Percentiles rank a stretch among this genome's conserved stretches.
These are phyloP conservation scores for Wickerhamiella qilinensis DNA, from an alignment of 805 yeast species.

Conservation along the genomic window DNA sequence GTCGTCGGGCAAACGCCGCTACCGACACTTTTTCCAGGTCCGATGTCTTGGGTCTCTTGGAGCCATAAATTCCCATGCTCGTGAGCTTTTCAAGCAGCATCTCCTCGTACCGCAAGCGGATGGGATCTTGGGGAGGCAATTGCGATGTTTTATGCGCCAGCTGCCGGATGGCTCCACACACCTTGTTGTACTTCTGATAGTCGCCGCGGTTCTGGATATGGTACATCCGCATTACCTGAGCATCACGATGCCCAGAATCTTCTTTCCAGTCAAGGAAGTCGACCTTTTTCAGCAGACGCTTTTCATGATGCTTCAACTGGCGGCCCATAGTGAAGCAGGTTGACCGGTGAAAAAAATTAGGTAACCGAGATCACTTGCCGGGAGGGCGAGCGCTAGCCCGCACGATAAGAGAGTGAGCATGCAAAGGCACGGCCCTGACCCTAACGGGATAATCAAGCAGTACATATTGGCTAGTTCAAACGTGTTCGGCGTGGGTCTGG, in stretches of 20 bases:
- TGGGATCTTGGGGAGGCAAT: constrained; percentile 75
- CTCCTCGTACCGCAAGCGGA: constrained; percentile 77
- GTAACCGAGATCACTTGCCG: too few species aligned
- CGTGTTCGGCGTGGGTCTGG: too few species aligned
- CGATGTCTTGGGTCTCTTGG: constrained; percentile 61
- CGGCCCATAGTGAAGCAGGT: constrained; percentile 23
- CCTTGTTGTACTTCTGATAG: constrained; percentile 80
- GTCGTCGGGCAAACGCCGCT: constrained; percentile 77
- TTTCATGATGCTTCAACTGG: constrained; percentile 85
- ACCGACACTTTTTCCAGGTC: constrained; percentile 88
- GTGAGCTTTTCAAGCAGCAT: constrained; percentile 73
- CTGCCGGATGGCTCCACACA: constrained; percentile 84
- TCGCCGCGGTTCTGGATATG: constrained; percentile 92
- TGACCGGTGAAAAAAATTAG: not conserved
- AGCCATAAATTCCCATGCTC: constrained; percentile 72
- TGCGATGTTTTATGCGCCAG: constrained; percentile 74
- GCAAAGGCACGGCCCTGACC: too few species aligned
- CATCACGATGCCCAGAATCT: constrained; percentile 86
- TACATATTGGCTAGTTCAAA: too few species aligned
- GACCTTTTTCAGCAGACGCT: constrained; percentile 84
- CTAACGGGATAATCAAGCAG: too few species aligned
- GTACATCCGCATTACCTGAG: constrained; percentile 90
- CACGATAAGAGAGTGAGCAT: not conserved
- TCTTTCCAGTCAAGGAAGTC: constrained; percentile 97
- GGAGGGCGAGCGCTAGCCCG: too few species aligned